A percentile compares a stretch with the other conserved stretches of the same genome.
These are phyloP conservation scores for Botrytis byssoidea DNA, from an alignment of 2,329 filamentous ascomycete genomes.

Conservation along the genomic window DNA sequence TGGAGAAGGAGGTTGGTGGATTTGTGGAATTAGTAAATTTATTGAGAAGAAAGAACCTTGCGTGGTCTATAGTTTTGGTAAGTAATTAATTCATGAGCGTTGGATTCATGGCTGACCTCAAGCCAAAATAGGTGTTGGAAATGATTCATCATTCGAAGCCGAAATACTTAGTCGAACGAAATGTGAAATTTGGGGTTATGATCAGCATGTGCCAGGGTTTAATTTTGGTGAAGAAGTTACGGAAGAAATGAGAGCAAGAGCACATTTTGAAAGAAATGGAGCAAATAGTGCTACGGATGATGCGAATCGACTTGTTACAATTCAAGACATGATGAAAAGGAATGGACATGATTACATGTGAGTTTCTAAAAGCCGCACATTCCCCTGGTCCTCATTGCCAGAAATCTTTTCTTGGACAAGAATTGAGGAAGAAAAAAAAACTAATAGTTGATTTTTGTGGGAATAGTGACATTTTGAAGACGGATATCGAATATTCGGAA, in stretches of 20 bases:
- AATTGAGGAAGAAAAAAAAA: not conserved
- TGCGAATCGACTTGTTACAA: constrained; percentile 34
- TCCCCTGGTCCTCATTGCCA: not conserved
- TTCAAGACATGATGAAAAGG: constrained; percentile 42
- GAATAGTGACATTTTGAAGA: constrained; percentile 43
- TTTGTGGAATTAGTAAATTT: constrained; percentile 44
- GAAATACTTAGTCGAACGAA: constrained; percentile 42
- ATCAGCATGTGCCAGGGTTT: constrained; percentile 36
- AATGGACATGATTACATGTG: constrained; percentile 42
- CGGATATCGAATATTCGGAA: constrained; percentile 43
- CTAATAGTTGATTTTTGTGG: not conserved
- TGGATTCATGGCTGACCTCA: not conserved
- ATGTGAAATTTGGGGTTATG: constrained; percentile 44
- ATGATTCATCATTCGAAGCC: constrained; percentile 35
- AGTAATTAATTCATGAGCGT: not conserved
- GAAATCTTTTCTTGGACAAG: not conserved
- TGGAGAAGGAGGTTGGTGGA: constrained; percentile 46
- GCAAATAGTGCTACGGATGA: constrained; percentile 37
- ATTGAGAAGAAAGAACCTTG: constrained; percentile 29
- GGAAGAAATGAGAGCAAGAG: constrained; percentile 25
- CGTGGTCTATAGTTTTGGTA: constrained; percentile 19
- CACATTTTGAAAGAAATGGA: constrained; percentile 40
- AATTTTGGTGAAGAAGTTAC: constrained; percentile 39
- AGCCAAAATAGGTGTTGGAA: constrained; percentile 4
- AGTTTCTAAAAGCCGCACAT: not conserved